Evolutionary conservation across 2,329 filamentous ascomycete species (phyloP), one percentile per base, ranked within the genome.

Genomic region (Paradendryphiella salina): DNA sequence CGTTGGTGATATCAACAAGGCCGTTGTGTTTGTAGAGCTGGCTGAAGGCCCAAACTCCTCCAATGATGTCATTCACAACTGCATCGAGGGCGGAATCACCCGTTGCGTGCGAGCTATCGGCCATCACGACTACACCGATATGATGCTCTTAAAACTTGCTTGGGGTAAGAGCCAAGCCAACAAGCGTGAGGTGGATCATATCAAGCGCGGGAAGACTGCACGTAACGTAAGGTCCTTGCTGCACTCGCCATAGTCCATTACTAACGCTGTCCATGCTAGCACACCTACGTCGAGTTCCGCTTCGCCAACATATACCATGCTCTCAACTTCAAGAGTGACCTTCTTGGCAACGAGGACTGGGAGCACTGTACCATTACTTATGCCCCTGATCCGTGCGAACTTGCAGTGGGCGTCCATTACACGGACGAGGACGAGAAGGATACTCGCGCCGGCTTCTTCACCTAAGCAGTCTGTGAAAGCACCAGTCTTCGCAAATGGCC

Each of bases 271-370:
- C n/a, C 20, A 11, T 15, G 18, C 14, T 47, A 79, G 77, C 66
- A 70, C 26, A 71, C 73, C 33, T 74, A 69, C 26, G 72, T 79
- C n/a, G 67, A 73, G 23, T 80, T 80, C 59, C 76, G 77, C 7
- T 80, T 81, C 62, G 72, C 69, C 35, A 76, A 71, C 53, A 76
- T 80, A 49, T 67, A 71, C 18, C 66, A 80, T 45, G 78, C 79
- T 0, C 70, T 78, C 13, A 67, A 66, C 15, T 80, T 81, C 69
- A 75, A 73, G 47, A 64, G 67, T 2, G 50, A 65, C 18, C 63
- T 81, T 10, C 48, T 66, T 35, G 67, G 71, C 14, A 67, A 76
- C 32, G 65, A 75, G 18, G 73, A 77, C 2, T 81, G 76, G 75
- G 76, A 79, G 54, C 70, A 73, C 14, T 78, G 77, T 63, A 75